phyloP scores from a whole-genome alignment of 371 early-diverging fungal genomes.

The Mucor irregularis region DNA sequence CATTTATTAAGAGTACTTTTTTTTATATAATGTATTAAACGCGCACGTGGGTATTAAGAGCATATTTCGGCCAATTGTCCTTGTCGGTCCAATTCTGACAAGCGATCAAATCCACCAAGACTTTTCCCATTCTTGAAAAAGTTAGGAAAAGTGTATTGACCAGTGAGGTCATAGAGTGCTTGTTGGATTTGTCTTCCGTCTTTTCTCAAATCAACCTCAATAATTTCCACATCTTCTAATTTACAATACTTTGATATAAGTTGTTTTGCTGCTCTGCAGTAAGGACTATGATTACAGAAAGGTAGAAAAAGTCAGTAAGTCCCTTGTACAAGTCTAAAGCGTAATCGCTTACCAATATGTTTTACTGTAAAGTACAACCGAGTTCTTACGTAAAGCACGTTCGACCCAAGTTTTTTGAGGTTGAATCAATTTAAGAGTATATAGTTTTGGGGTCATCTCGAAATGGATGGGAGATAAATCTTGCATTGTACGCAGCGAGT shows the following conservation, averaged over 20 bases:
- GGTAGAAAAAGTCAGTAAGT: neutral
- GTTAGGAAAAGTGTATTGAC: constrained; percentile 47
- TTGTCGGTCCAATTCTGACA: constrained; percentile 37
- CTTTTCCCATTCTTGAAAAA: constrained; percentile 41
- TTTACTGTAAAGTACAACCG: constrained; percentile 61
- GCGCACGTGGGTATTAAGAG: neutral
- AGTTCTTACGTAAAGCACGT: constrained; percentile 41
- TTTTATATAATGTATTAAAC: neutral
- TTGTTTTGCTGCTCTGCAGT: constrained; percentile 55
- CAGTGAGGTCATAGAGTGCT: constrained; percentile 33
- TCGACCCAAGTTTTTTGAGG: constrained; percentile 41
- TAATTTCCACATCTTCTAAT: constrained; percentile 25
- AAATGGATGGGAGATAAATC: constrained; percentile 21
- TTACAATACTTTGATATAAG: constrained; percentile 44
- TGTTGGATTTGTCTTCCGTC: constrained; percentile 33
- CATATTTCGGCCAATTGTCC: constrained; percentile 35
- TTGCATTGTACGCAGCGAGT: neutral
- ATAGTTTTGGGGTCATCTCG: constrained; percentile 29
- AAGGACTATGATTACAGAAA: constrained; percentile 32
- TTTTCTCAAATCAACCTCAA: constrained; percentile 43
- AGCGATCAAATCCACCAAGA: constrained; percentile 48
- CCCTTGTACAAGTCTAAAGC: neutral
- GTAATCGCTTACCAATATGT: constrained; percentile 53
- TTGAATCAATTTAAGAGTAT: constrained; percentile 28
- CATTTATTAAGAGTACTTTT: no score